Percentiles rank a stretch among this genome's conserved stretches.
These are phyloP conservation scores for Lolium rigidum DNA, from an alignment of 176 grass and related monocot genomes.

Conservation along the genomic window DNA sequence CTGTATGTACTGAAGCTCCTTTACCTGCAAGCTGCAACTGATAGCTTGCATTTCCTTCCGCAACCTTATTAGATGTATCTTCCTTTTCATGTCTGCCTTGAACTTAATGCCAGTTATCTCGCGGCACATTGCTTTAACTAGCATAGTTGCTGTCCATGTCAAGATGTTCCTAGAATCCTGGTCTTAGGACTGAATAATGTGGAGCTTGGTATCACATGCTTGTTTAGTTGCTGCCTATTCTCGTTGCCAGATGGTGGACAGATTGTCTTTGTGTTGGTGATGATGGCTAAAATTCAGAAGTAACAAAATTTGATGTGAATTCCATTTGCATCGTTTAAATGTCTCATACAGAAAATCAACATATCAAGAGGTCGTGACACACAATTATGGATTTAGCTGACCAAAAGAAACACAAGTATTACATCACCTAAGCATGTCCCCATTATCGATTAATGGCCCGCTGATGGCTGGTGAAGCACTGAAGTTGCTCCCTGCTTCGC, in stretches of 20 bases:
- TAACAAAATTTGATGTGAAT: conserved; percentile 27
- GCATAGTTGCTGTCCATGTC: not conserved
- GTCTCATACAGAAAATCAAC: conserved; percentile 30
- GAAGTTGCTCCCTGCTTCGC: conserved; percentile 58
- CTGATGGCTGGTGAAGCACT: conserved; percentile 64
- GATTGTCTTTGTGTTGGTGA: not conserved
- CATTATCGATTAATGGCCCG: conserved; percentile 53
- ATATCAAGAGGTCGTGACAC: conserved; percentile 28
- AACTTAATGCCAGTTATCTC: conserved; percentile 33
- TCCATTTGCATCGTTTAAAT: conserved; percentile 5
- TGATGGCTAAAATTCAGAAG: not conserved
- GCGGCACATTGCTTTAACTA: not conserved
- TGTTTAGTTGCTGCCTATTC: not conserved
- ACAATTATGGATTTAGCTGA: not conserved
- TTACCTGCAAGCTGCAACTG: conserved; percentile 15
- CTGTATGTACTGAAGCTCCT: conserved; percentile 36
- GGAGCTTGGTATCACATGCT: conserved; percentile 11
- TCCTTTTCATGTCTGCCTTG: conserved; percentile 35
- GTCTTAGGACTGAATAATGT: conserved; percentile 30
- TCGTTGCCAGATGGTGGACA: conserved; percentile 2
- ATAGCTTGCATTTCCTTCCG: conserved; percentile 14
- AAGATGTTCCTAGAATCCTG: not conserved
- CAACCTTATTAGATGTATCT: conserved; percentile 32
- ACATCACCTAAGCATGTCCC: conserved; percentile 80
- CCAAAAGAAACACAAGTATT: not conserved